A percentile compares a stretch with the other conserved stretches of the same genome.
phyloP scores from a whole-genome alignment of 768 basidiomycete genomes.

The Suillus paluster region DNA sequence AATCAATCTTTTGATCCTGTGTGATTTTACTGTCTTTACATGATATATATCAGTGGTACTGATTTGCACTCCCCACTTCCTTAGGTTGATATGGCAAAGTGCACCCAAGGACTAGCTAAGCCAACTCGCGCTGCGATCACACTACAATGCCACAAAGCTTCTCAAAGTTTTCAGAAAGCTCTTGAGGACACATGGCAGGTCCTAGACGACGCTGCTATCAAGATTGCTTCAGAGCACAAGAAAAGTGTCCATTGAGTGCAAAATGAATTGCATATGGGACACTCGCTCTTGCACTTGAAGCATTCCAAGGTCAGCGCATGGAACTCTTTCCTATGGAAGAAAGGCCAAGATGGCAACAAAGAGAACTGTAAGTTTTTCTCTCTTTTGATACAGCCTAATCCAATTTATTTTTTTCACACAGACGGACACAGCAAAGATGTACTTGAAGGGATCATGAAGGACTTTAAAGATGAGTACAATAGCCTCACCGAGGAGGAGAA shows the following conservation, averaged over 20 bases:
- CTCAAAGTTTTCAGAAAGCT: neutral
- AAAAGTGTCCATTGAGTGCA: constrained; percentile 9
- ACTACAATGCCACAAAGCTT: neutral
- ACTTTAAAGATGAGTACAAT: neutral
- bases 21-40: no score
- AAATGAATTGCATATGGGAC: constrained; percentile 12
- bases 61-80: neutral
- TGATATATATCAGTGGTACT: no score
- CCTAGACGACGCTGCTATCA: neutral
- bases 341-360: neutral
- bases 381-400: neutral
- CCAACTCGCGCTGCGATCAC: neutral
- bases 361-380: neutral
- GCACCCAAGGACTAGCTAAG: no score
- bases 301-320: constrained; percentile 9
- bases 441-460: neutral
- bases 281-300: constrained; percentile 1
- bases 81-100: neutral
- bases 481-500: neutral
- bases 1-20: no score
- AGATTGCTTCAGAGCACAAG: constrained; percentile 9
- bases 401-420: neutral
- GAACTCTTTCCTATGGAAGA: constrained; percentile 15
- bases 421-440: neutral
- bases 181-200: constrained; percentile 6